These are phyloP conservation scores for Kuraishia floccosa DNA, from an alignment of 805 yeast species.

Conservation along the genomic window DNA sequence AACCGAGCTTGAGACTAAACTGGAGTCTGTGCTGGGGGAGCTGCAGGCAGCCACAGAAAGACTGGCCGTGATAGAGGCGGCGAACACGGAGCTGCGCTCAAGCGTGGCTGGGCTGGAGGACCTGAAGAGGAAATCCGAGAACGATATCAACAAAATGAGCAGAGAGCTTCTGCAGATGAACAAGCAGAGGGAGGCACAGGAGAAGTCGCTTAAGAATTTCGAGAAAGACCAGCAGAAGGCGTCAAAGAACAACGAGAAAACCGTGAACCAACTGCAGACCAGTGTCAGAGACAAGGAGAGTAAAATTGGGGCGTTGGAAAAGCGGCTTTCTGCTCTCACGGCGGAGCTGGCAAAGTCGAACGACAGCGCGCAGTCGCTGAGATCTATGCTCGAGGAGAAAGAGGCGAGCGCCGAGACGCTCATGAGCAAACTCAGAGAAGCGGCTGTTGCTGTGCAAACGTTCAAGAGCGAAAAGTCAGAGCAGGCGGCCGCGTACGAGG, in stretches of 20 bases:
- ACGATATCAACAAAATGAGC: conserved; percentile 85
- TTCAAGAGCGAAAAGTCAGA: conserved; percentile 10
- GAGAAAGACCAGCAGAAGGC: conserved; percentile 27
- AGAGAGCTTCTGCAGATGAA: conserved; percentile 64
- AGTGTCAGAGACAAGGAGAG: conserved; percentile 11
- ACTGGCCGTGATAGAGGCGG: conserved; percentile 8
- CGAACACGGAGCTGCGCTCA: conserved; percentile 15
- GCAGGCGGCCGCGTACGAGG: too few relatives aligned
- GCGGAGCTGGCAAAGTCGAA: conserved; percentile 10
- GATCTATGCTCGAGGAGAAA: conserved; percentile 11
- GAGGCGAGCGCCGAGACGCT: conserved; percentile 11
- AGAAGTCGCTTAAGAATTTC: conserved; percentile 25
- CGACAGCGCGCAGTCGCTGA: conserved; percentile 14
- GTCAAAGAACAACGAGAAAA: conserved; percentile 22
- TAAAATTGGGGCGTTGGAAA: conserved; percentile 11
- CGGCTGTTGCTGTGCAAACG: conserved; percentile 15
- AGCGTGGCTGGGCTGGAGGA: conserved; percentile 18
- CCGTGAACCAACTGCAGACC: conserved; percentile 12
- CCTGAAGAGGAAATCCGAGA: conserved; percentile 46
- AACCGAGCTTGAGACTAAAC: conserved; percentile 21
- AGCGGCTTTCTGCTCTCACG: conserved; percentile 5
- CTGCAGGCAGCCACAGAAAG: conserved; percentile 10
- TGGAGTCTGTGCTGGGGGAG: conserved; percentile 10
- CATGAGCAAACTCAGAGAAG: conserved; percentile 10
- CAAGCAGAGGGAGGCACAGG: conserved; percentile 43